Evolutionary conservation across 495 filamentous ascomycete genomes (phyloP), one percentile per base, ranked within the genome.

Genomic region (Podospora tetraspora): DNA sequence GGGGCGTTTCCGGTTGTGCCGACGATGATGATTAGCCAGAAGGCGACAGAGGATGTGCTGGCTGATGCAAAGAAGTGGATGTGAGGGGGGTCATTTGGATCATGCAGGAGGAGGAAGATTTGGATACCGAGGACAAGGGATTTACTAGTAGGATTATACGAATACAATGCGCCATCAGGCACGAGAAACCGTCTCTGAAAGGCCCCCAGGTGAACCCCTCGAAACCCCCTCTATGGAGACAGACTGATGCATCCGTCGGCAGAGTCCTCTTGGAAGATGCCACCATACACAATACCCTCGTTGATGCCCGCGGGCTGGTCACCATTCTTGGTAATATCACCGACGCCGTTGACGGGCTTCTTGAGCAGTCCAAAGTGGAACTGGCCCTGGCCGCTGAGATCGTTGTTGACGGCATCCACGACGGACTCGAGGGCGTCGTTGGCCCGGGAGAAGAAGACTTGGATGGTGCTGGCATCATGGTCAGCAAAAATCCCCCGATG

Each of bases 341-440:
- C 74, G 60, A 78, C 78, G 27, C 78, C 80, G 0, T 82, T 84
- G 1, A 79, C 77, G 3, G 83, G 82, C 67, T 84, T 82, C 76
- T 85, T 85, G 23, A 84, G 67, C 24, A 85, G 73, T 57, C 83
- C 83, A 63, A 85, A 79, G 66, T 85, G 83, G 68, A 82, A 84
- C 71, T 84, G 81, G 27, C 83, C 83, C 32, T 75, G 82, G 57
- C 83, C 82, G 29, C 77, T 76, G 71, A 82, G 80, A 63, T 85
- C 71, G 63, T 84, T 85, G n/a, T 63, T 19, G 0, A 81, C 59
- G 19, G 77, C 76, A 7, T 70, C 66, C 22, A 79, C 81, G 6
- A 83, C 80, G 19, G 75, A 71, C 63, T 76, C 57, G 21, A 85
- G 78, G 7, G 79, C 76, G 56, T 75, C 76, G 66, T 80, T 72